A percentile compares a stretch with the other conserved stretches of the same genome.
These are phyloP conservation scores for Lachnellula occidentalis DNA, from an alignment of 2,329 filamentous ascomycete genomes.

Conservation along the genomic window DNA sequence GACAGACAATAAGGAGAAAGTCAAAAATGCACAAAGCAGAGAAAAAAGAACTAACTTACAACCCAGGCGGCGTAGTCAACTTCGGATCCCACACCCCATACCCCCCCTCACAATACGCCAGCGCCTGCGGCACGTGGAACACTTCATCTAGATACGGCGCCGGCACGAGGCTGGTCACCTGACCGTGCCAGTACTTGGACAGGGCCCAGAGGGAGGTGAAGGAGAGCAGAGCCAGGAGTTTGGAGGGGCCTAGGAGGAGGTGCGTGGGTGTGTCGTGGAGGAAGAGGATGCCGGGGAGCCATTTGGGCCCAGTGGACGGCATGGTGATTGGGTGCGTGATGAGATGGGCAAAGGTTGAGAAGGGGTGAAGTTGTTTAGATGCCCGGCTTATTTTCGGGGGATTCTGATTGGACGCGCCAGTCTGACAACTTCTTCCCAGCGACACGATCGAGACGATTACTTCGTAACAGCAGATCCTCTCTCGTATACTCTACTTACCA, in stretches of 20 bases:
- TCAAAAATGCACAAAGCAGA: no score
- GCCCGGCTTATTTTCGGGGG: no score
- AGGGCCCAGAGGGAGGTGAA: conserved; percentile 1
- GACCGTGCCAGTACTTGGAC: conserved; percentile 21
- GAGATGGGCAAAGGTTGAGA: not conserved
- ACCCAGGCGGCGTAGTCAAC: conserved; percentile 89
- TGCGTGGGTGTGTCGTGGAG: conserved; percentile 26
- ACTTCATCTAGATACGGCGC: conserved; percentile 56
- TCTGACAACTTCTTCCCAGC: no score
- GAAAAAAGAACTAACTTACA: conserved; percentile 45
- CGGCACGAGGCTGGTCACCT: conserved; percentile 25
- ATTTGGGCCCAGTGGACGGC: not conserved
- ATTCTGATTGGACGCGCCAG: no score
- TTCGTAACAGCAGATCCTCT: no score
- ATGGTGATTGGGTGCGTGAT: not conserved
- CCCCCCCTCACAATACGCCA: conserved; percentile 72
- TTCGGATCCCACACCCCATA: conserved; percentile 89
- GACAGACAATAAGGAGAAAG: no score
- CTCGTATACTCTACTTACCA: not conserved
- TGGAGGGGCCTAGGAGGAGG: not conserved
- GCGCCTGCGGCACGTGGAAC: conserved; percentile 87
- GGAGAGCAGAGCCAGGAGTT: not conserved
- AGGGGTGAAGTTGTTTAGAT: no score
- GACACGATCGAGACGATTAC: no score
- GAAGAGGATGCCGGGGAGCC: not conserved